A percentile compares a stretch with the other conserved stretches of the same genome.
Conservation (phyloP, 1,284 basidiomycete genomes). For the Exsudoporus floridanus region DNA sequence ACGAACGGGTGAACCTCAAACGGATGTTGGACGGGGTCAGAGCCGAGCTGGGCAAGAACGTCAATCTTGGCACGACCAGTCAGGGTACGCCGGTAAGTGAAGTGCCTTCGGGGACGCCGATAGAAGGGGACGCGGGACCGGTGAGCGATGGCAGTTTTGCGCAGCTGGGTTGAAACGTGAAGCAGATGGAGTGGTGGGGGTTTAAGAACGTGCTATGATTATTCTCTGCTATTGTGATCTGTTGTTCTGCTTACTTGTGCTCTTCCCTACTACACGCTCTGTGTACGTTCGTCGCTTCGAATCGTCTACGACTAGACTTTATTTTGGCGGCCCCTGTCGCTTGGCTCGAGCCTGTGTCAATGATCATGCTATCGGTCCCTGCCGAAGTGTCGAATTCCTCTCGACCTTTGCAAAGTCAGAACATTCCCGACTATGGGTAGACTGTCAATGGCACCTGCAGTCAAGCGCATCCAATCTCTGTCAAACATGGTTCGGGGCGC, state of each 20-base stretch:
- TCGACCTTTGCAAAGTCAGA: neutral
- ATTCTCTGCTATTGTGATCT: constrained; percentile 27
- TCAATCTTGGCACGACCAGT: constrained; percentile 48
- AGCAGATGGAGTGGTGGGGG: neutral
- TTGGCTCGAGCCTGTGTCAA: neutral
- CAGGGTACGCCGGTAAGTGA: constrained; percentile 57
- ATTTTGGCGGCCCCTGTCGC: neutral
- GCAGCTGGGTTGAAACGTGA: constrained; percentile 36
- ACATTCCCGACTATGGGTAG: too few species aligned
- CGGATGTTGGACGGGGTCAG: constrained; percentile 65
- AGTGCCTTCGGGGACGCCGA: constrained; percentile 41
- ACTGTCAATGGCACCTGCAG: neutral
- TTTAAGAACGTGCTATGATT: constrained; percentile 21
- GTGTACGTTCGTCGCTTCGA: constrained; percentile 15
- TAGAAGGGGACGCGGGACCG: constrained; percentile 47
- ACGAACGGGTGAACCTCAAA: constrained; percentile 63
- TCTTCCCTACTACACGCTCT: constrained; percentile 8
- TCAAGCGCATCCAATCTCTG: neutral
- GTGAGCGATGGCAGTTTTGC: constrained; percentile 47
- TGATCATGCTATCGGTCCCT: neutral
- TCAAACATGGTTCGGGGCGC: too few species aligned
- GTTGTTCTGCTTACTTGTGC: constrained; percentile 17
- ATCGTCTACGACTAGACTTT: constrained; percentile 15
- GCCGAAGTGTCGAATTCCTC: neutral
- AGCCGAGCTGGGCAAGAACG: constrained; percentile 57